Base-by-base conservation (phyloP, 2,329 filamentous ascomycete genomes). In the Arthrinium phaeospermum region DNA sequence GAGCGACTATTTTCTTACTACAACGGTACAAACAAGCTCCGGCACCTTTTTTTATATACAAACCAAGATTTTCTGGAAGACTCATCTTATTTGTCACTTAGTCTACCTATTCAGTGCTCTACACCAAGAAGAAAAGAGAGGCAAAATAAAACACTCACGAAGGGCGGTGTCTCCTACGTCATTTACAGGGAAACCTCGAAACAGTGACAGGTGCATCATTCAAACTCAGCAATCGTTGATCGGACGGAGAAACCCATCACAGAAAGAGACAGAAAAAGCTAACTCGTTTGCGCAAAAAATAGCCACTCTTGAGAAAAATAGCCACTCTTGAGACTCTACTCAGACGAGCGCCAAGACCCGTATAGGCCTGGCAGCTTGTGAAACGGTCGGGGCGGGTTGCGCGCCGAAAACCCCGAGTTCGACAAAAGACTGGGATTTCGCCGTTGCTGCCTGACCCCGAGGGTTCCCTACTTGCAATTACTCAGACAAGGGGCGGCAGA, bases 1-100 rank as follows among this genome's bases (percentile, higher is more conserved):
- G 67, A 68, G 67, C 67, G 67, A 68, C 44, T 46, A 68, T 68
- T 27, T 27, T 46, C 45, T 41, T 68, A 68, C 67, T 64, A 64
- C 30, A 64, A 64, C 24, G n/a, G 57, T 64, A 64, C 57, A 64
- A 41, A 64, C 57, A n/a, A 41, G 57, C 57, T 64, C 14, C 57
- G 57, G 57, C 57, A 41, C 34, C 19, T 13, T 13, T 41, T 64
- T 64, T 24, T n/a, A 12, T n/a, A 34, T 34, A 61, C 30, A 61
- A 61, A 12, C 37, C 19, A 22, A 64, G 6, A 61, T 61, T 64
- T 37, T 64, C 57, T 41, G 57, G 57, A 37, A 41, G 19, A 64
- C 57, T 24, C 6, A 3, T 5, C 19, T 30, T 4, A 27, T 4
- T 41, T 6, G 24, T 10, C 12, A 7, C 1, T 19, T 12, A 4